phyloP scores from a whole-genome alignment of 768 basidiomycete genomes.

The Megacollybia marginata region DNA sequence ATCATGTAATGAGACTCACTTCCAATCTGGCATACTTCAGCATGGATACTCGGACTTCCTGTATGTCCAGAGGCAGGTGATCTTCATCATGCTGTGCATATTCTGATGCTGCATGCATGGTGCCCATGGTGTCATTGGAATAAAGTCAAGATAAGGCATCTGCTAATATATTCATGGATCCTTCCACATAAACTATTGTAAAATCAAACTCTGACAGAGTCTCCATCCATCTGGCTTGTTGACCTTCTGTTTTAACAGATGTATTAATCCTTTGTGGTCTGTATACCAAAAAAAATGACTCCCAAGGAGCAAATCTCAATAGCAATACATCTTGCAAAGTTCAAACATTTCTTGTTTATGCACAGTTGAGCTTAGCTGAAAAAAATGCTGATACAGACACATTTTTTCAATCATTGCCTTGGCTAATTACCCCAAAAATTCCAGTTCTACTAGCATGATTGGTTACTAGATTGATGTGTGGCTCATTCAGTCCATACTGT shows the following conservation, averaged over 20 bases:
- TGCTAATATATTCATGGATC: not conserved
- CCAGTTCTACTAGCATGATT: constrained; percentile 6
- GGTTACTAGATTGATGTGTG: constrained; percentile 6
- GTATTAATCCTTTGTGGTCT: too few relatives aligned
- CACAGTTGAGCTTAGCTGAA: constrained; percentile 3
- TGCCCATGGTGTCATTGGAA: not conserved
- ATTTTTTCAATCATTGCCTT: constrained; percentile 5
- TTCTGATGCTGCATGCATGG: not conserved
- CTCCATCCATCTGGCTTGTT: not conserved
- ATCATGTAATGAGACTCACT: too few relatives aligned
- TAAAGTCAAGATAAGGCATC: not conserved
- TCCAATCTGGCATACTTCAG: too few relatives aligned
- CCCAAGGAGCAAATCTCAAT: not conserved
- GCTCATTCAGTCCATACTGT: not conserved
- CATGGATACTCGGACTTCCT: too few relatives aligned
- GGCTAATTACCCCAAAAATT: constrained; percentile 2
- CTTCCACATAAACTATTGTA: not conserved
- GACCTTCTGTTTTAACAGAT: not conserved
- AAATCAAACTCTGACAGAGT: not conserved
- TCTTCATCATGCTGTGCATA: not conserved
- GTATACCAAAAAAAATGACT: too few relatives aligned
- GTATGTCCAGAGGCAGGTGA: not conserved
- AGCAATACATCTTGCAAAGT: constrained; percentile 9
- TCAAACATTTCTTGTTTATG: constrained; percentile 5
- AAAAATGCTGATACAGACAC: constrained; percentile 7